phyloP scores from a whole-genome alignment of 345 rosid genomes.

The Erucastrum elatum region DNA sequence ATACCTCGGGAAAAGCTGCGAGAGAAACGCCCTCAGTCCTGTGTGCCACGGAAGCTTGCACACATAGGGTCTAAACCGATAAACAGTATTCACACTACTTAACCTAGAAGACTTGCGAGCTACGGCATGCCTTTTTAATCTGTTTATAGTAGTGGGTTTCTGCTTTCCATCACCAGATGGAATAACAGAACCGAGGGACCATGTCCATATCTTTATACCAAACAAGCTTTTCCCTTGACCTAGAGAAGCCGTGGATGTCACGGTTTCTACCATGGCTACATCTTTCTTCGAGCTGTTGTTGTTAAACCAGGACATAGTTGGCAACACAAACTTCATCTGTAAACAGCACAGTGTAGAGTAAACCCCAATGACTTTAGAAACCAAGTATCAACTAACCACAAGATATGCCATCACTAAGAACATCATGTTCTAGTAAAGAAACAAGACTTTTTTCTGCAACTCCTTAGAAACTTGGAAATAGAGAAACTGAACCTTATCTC shows the following conservation, averaged over 20 bases:
- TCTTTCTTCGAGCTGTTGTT: constrained; percentile 38
- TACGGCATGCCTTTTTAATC: constrained; percentile 54
- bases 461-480: background rate
- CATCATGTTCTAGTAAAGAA: background rate
- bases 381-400: background rate
- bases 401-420: constrained; percentile 1
- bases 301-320: constrained; percentile 46
- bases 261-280: constrained; percentile 39
- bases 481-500: background rate
- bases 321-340: constrained; percentile 52
- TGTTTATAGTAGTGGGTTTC: constrained; percentile 63
- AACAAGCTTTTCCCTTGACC: constrained; percentile 40
- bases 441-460: background rate
- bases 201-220: constrained; percentile 54
- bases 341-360: background rate
- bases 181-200: constrained; percentile 60
- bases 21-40: constrained; percentile 80
- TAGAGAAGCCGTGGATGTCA: constrained; percentile 35
- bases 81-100: constrained; percentile 28
- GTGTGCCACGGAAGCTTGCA: constrained; percentile 97
- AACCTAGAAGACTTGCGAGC: constrained; percentile 29
- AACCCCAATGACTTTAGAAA: background rate
- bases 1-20: constrained; percentile 88
- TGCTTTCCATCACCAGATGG: constrained; percentile 45
- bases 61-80: constrained; percentile 87